Evolutionary conservation across 306 rosid genomes (phyloP).

Genomic region (Cicer chorassanicum): DNA sequence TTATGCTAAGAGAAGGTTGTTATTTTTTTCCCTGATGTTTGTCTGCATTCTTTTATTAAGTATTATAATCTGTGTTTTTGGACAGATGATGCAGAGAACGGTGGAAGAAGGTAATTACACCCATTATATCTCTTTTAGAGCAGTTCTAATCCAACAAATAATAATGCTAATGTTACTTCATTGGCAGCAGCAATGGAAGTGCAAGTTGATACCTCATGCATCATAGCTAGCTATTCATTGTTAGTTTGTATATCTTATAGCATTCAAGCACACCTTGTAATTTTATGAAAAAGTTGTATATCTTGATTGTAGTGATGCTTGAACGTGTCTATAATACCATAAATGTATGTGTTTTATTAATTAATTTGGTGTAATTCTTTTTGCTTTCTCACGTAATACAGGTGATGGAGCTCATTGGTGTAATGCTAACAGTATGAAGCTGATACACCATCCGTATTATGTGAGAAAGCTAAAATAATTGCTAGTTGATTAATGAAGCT

Average conservation of each 20-base stretch:
- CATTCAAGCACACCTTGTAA: slow-evolving; percentile 13
- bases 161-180: slow-evolving; percentile 18
- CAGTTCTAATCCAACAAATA: slow-evolving; percentile 4
- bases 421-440: too few species aligned
- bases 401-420: slow-evolving; percentile 2
- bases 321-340: background rate
- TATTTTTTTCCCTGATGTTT: background rate
- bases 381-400: background rate
- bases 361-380: background rate
- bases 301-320: background rate
- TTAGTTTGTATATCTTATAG: background rate
- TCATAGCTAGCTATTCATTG: slow-evolving; percentile 9
- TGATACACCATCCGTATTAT: too few species aligned
- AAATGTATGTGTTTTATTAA: background rate
- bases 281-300: slow-evolving; percentile 5
- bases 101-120: slow-evolving; percentile 5
- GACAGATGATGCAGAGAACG: slow-evolving; percentile 42
- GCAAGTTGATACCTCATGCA: slow-evolving; percentile 31
- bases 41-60: background rate
- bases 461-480: too few species aligned
- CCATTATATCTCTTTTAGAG: background rate
- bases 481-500: too few species aligned
- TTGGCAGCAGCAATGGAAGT: slow-evolving; percentile 6
- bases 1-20: slow-evolving; percentile 3
- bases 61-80: slow-evolving; percentile 25